phyloP scores from a whole-genome alignment of 331 rosid species.

The Erythrophleum ivorense region DNA sequence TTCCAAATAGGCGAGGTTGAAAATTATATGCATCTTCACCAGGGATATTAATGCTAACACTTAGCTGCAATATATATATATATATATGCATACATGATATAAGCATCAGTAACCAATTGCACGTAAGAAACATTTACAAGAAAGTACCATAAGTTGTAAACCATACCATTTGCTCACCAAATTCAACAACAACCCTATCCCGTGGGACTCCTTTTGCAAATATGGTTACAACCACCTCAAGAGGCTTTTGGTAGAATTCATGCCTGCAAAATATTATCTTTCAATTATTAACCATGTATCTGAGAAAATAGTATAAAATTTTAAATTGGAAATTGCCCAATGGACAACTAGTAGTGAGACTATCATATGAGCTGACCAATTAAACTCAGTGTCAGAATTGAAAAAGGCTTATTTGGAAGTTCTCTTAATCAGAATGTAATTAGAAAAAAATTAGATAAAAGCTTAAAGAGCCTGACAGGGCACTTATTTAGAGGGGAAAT shows the following conservation, averaged over 20 bases:
- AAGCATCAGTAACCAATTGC: too few species aligned
- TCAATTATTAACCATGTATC: not conserved
- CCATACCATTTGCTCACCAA: conserved; percentile 92
- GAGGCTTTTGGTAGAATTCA: conserved; percentile 76
- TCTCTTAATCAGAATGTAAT: too few species aligned
- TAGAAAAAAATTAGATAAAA: not conserved
- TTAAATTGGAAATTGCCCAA: not conserved
- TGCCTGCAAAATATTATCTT: conserved; percentile 56
- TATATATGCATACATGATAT: too few species aligned
- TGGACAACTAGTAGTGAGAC: too few species aligned
- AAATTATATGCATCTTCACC: conserved; percentile 70
- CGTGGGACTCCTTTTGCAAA: conserved; percentile 76
- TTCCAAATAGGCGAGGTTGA: conserved; percentile 82
- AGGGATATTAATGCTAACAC: conserved; percentile 64
- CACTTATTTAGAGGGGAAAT: too few species aligned
- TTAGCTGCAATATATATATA: conserved; percentile 55
- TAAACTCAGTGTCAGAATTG: not conserved
- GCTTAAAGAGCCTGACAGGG: too few species aligned
- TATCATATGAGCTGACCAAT: not conserved
- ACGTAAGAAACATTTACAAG: not conserved
- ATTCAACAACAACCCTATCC: conserved; percentile 61
- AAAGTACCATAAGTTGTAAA: conserved; percentile 28
- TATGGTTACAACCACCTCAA: conserved; percentile 76
- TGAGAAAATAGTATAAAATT: not conserved
- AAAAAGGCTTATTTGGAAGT: too few species aligned